Evolutionary conservation across 2,329 filamentous ascomycete genomes (phyloP).

Genomic region (Amauroascus verrucosus): DNA sequence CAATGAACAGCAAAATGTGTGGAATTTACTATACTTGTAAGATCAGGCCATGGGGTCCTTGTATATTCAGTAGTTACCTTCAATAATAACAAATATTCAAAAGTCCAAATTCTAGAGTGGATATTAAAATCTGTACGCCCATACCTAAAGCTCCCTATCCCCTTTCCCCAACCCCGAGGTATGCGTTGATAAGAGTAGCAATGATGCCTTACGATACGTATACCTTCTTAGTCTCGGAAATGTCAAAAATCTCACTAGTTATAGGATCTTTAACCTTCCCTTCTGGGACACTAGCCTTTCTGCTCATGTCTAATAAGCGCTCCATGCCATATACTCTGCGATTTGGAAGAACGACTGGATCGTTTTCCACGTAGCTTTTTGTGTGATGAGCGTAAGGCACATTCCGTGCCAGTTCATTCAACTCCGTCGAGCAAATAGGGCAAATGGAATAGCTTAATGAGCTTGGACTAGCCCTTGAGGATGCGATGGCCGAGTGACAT

Average conservation of each 20-base stretch:
- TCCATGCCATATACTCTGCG: constrained; percentile 72
- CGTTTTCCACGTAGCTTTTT: constrained; percentile 82
- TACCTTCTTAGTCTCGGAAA: constrained; percentile 65
- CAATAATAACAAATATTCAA: too few species aligned
- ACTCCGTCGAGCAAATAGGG: constrained; percentile 89
- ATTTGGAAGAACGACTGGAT: constrained; percentile 79
- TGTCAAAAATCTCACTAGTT: constrained; percentile 57
- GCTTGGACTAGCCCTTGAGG: constrained; percentile 44
- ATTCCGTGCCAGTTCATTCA: constrained; percentile 78
- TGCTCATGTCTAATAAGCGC: constrained; percentile 62
- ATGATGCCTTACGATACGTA: constrained; percentile 61
- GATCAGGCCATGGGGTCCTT: background rate
- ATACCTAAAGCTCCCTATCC: background rate
- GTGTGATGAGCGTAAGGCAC: constrained; percentile 94
- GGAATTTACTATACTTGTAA: background rate
- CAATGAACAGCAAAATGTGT: constrained; percentile 18
- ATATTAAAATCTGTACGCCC: too few species aligned
- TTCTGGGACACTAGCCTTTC: constrained; percentile 55
- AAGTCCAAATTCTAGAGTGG: background rate
- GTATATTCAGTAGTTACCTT: too few species aligned
- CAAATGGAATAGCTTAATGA: constrained; percentile 64
- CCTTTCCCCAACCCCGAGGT: background rate
- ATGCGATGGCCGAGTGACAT: constrained; percentile 62
- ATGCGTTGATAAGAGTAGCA: background rate
- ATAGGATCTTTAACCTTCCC: constrained; percentile 67